Base-by-base conservation (phyloP, 2,329 filamentous ascomycete genomes). In the Aureobasidium sp. region DNA sequence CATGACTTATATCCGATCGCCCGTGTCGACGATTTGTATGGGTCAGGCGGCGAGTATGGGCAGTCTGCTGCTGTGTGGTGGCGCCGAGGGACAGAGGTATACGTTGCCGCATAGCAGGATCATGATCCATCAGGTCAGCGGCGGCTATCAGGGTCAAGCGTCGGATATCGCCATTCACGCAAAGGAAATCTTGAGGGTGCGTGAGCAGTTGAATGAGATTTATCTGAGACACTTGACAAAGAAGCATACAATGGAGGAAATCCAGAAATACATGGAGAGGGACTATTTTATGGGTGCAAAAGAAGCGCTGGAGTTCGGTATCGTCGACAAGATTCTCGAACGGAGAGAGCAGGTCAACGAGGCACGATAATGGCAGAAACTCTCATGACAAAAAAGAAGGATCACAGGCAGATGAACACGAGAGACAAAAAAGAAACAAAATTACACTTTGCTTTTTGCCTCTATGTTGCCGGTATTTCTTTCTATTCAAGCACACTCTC, bases 21-120 rank as follows among this genome's bases (percentile, higher is more conserved):
- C 91, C 1, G 90, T 98, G 0, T 91, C 86, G 38, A 98, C 93
- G 0, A 93, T 98, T 25, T 97, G 93, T 65, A 81, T 98, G 38
- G 93, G 93, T 6, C 88, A 94, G 63, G 93, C 94, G 0, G 91
- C 93, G 1, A 93, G 86, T 3, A 98, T 98, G 93, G 93, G 90
- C 5, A 89, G 86, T 1, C 77, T 98, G 21, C 76, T 98, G 1
- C 80, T 98, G 1, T 86, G 87, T 42, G 93, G 91, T 41, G 93
- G 94, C 17, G 81, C 88, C 55, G 78, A 86, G 1, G 90, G 90
- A 14, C 89, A 93, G 69, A 78, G 93, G 32, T 96, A 84, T 68
- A 90, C 88, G 52, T 78, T 98, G 29, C 90, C 90, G n/a, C 90
- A 98, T 68, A 88, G 85, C 61, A 86, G 88, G 50, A 86, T 98